Percentiles rank a stretch among this genome's conserved stretches.
phyloP scores from a whole-genome alignment of 441 rosid genomes.

The Cnidoscolus chayamansa region DNA sequence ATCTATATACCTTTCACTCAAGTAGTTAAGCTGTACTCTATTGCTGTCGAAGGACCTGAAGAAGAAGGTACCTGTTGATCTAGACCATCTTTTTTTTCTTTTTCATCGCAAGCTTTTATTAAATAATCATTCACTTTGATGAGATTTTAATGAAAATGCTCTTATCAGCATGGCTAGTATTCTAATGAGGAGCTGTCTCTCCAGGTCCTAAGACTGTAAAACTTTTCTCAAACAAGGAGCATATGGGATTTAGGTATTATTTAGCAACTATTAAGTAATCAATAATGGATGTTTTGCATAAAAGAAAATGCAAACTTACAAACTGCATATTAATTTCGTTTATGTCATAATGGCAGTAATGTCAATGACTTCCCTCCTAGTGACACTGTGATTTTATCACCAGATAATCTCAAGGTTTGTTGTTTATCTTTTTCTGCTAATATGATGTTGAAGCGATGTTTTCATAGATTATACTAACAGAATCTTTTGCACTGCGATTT shows the following conservation, averaged over 20 bases:
- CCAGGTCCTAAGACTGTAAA: constrained; percentile 87
- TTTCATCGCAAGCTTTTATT: background rate
- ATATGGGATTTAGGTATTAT: constrained; percentile 79
- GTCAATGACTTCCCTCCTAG: constrained; percentile 86
- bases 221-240: constrained; percentile 84
- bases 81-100: background rate
- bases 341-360: constrained; percentile 49
- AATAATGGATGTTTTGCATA: background rate
- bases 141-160: background rate
- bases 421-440: constrained; percentile 7
- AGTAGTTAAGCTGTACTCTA: constrained; percentile 76
- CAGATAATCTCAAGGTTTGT: constrained; percentile 69
- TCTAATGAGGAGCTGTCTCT: constrained; percentile 24
- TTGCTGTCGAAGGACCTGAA: constrained; percentile 69
- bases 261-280: background rate
- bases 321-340: constrained; percentile 1
- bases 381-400: constrained; percentile 54
- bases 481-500: constrained; percentile 9
- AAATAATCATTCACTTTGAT: constrained; percentile 1
- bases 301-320: background rate
- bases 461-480: background rate
- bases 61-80: constrained; percentile 50
- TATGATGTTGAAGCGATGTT: background rate
- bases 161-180: constrained; percentile 10
- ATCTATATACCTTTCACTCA: constrained; percentile 83